Evolutionary conservation across 495 filamentous ascomycete genomes (phyloP).

Genomic region (Tuber indicum): DNA sequence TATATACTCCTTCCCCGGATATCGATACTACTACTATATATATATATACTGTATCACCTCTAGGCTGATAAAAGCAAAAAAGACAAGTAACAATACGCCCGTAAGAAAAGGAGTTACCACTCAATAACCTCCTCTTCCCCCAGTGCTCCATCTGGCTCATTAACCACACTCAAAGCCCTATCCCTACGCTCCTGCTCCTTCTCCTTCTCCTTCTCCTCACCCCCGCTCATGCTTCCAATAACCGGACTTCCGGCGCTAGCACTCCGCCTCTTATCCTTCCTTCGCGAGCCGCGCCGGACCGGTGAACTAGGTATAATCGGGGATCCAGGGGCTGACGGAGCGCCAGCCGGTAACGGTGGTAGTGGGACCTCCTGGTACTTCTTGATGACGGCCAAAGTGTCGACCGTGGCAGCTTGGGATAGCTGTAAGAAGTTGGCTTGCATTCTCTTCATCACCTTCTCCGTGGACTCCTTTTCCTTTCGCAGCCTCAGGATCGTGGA

Average conservation of each 20-base stretch:
- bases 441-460: conserved; percentile 30
- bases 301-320: conserved; percentile 17
- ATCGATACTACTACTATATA: neutral
- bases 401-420: conserved; percentile 18
- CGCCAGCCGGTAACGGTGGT: conserved; percentile 12
- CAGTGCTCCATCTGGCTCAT: conserved; percentile 15
- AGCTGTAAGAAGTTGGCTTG: conserved; percentile 25
- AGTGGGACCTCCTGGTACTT: conserved; percentile 27
- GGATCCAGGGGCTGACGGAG: neutral
- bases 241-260: conserved; percentile 6
- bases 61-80: neutral
- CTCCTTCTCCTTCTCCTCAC: neutral
- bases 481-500: conserved; percentile 11
- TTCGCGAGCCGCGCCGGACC: conserved; percentile 10
- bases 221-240: neutral
- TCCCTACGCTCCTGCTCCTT: conserved; percentile 10
- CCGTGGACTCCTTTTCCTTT: conserved; percentile 25
- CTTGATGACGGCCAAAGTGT: conserved; percentile 10
- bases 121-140: conserved; percentile 15
- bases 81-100: neutral
- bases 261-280: conserved; percentile 4
- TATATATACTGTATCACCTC: neutral
- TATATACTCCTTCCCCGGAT: neutral
- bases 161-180: neutral
- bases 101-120: neutral